Evolutionary conservation across 1,284 basidiomycete genomes (phyloP).

Genomic region (Prillingera fragicola): DNA sequence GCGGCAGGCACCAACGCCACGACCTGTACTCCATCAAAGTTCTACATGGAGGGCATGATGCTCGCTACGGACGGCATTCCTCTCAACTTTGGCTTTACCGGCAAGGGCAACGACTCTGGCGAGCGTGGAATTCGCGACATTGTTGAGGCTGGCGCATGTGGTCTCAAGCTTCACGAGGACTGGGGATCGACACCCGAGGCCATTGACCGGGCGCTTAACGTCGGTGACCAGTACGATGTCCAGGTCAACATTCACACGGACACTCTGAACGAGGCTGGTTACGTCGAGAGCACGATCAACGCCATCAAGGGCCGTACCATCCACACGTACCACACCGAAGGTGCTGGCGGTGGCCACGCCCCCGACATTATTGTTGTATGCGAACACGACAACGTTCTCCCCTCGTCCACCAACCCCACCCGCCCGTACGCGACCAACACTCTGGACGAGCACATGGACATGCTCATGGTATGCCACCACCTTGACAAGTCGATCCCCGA

Average conservation of each 20-base stretch:
- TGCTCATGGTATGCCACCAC: constrained; percentile 92
- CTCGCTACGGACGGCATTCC: constrained; percentile 80
- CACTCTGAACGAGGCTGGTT: constrained; percentile 86
- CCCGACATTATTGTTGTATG: constrained; percentile 98
- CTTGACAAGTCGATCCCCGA: constrained; percentile 82
- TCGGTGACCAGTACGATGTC: constrained; percentile 90
- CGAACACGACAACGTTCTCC: constrained; percentile 83
- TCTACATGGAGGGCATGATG: constrained; percentile 82
- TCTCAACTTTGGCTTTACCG: constrained; percentile 89
- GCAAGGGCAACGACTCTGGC: constrained; percentile 89
- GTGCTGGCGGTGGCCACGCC: constrained; percentile 92
- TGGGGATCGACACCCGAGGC: constrained; percentile 91
- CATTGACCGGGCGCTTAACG: constrained; percentile 71
- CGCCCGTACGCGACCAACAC: constrained; percentile 89
- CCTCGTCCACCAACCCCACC: constrained; percentile 95
- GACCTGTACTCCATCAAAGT: constrained; percentile 85
- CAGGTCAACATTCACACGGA: constrained; percentile 98
- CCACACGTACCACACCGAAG: constrained; percentile 96
- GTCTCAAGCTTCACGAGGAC: constrained; percentile 95
- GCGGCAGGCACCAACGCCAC: constrained; percentile 86
- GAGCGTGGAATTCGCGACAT: constrained; percentile 67
- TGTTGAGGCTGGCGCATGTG: constrained; percentile 78
- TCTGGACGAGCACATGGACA: constrained; percentile 94
- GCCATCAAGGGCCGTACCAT: constrained; percentile 90
- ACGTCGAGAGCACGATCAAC: constrained; percentile 66